A percentile compares a stretch with the other conserved stretches of the same genome.
Conservation (phyloP, 441 rosid genomes). For the Jatropha multifida region DNA sequence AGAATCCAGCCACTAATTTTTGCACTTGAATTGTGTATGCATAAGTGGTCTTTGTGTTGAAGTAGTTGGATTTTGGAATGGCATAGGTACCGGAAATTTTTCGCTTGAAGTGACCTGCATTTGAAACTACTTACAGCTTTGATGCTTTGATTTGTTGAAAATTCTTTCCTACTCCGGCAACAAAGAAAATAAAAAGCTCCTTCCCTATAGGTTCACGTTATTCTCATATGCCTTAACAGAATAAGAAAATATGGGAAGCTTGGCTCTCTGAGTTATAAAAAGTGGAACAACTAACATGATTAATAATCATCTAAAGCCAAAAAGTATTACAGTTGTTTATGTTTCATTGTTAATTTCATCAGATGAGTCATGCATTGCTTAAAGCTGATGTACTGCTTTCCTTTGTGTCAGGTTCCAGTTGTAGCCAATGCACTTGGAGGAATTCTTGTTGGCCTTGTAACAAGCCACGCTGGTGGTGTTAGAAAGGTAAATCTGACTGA, state of each 20-base stretch:
- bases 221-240: background rate
- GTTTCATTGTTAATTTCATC: background rate
- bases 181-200: background rate
- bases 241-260: background rate
- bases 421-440: conserved; percentile 86
- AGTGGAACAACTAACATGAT: background rate
- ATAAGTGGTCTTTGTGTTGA: background rate
- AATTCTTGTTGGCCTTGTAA: conserved; percentile 93
- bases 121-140: background rate
- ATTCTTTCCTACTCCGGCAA: background rate
- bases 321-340: background rate
- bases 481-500: conserved; percentile 60
- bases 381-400: background rate
- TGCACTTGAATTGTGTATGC: background rate
- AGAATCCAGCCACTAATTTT: background rate
- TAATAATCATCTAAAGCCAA: background rate
- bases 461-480: conserved; percentile 95
- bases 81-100: background rate
- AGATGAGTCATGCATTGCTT: background rate
- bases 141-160: background rate
- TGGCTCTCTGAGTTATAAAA: background rate
- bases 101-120: background rate
- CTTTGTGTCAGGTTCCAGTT: conserved; percentile 67
- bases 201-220: background rate
- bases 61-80: background rate